Conservation (phyloP, 805 yeast species). For the Nakazawaea peltata region DNA sequence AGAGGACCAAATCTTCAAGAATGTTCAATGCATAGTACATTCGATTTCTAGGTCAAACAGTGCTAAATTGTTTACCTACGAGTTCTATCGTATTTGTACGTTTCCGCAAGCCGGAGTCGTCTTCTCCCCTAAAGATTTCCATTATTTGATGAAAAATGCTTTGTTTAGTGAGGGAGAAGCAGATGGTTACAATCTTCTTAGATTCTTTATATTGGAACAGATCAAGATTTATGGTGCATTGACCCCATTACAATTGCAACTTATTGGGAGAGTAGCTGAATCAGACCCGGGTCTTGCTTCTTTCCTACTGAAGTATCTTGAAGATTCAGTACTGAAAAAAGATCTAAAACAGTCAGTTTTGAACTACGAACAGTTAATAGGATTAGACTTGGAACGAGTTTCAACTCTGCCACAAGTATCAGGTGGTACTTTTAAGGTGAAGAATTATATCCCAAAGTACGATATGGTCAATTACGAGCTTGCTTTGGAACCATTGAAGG, state of each 20-base stretch:
- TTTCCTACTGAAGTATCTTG: too few species aligned
- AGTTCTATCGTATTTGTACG: constrained; percentile 5
- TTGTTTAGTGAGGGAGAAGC: constrained; percentile 2
- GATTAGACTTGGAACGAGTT: too few species aligned
- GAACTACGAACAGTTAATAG: too few species aligned
- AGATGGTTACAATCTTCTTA: constrained; percentile 2
- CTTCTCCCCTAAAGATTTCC: constrained; percentile 1
- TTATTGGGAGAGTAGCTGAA: too few species aligned
- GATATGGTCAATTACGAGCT: too few species aligned
- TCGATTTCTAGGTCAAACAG: constrained; percentile 6
- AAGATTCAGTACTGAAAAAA: too few species aligned
- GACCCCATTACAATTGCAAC: neutral
- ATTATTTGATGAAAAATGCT: constrained; percentile 1
- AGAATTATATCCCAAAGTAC: too few species aligned
- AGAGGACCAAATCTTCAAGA: constrained; percentile 2
- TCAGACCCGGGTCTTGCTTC: too few species aligned
- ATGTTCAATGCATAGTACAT: constrained; percentile 1
- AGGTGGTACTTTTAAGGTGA: too few species aligned
- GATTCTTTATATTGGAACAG: constrained; percentile 1
- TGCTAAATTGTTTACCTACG: constrained; percentile 5
- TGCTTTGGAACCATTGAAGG: too few species aligned
- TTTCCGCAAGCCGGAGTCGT: neutral
- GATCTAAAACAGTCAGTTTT: too few species aligned
- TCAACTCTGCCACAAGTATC: too few species aligned
- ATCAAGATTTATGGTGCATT: neutral